Percentiles rank a stretch among this genome's conserved stretches.
phyloP scores from a whole-genome alignment of 345 rosid species.

The Noccaea bulbosa region DNA sequence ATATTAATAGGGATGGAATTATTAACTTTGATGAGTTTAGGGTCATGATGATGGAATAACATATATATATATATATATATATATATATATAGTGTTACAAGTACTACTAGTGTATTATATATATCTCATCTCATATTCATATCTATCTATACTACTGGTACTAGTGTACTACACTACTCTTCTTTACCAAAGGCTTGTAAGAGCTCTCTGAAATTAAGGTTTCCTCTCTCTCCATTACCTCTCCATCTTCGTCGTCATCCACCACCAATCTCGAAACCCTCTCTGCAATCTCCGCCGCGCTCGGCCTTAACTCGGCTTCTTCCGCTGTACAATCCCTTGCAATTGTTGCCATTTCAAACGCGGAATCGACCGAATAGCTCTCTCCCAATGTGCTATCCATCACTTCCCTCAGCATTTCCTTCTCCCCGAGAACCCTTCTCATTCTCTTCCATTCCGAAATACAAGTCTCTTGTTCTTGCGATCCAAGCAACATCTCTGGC shows the following conservation, averaged over 20 bases:
- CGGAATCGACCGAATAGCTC: slow-evolving; percentile 68
- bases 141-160: too few relatives aligned
- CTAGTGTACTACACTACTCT: background rate
- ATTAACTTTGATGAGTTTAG: slow-evolving; percentile 68
- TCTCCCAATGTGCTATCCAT: slow-evolving; percentile 80
- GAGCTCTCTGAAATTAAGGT: slow-evolving; percentile 63
- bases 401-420: slow-evolving; percentile 64
- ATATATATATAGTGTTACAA: background rate
- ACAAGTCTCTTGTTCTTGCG: slow-evolving; percentile 13
- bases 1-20: slow-evolving; percentile 64
- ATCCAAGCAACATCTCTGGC: slow-evolving; percentile 51
- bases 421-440: slow-evolving; percentile 47
- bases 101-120: too few relatives aligned
- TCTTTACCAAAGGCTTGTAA: slow-evolving; percentile 64
- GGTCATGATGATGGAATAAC: slow-evolving; percentile 66
- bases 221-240: slow-evolving; percentile 49
- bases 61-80: background rate
- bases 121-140: slow-evolving; percentile 7
- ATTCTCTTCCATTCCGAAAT: slow-evolving; percentile 39
- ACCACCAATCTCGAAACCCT: slow-evolving; percentile 66
- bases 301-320: slow-evolving; percentile 66
- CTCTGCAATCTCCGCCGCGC: slow-evolving; percentile 75
- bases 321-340: slow-evolving; percentile 74
- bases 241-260: slow-evolving; percentile 56
- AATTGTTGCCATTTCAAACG: slow-evolving; percentile 64